phyloP scores from a whole-genome alignment of 225 moss, liverwort and hornwort genomes.

The Sphagnum tenellum region DNA sequence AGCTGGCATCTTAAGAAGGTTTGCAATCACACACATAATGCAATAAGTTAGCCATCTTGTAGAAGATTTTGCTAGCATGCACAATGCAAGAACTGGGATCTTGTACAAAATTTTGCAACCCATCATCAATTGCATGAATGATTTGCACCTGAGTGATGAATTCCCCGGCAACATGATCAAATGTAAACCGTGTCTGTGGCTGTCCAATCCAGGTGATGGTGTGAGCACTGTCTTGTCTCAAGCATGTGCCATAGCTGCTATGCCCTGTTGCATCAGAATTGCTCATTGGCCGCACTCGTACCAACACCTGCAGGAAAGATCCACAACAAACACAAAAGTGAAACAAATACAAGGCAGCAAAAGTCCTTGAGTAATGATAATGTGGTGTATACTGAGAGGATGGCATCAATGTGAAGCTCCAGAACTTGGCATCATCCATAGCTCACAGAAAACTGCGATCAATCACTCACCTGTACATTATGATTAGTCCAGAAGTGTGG shows the following conservation, averaged over 20 bases:
- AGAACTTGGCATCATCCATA: no score
- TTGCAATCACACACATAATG: not conserved
- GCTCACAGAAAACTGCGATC: no score
- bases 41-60: not conserved
- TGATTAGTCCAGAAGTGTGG: constrained; percentile 56
- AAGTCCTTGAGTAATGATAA: not conserved
- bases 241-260: constrained; percentile 24
- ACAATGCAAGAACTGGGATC: no score
- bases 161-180: constrained; percentile 63
- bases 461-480: constrained; percentile 43
- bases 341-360: not conserved
- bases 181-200: constrained; percentile 50
- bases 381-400: not conserved
- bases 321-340: not conserved
- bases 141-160: constrained; percentile 34
- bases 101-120: not conserved
- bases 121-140: not conserved
- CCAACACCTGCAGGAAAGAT: constrained; percentile 28
- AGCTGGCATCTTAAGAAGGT: not conserved
- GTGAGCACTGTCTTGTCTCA: constrained; percentile 45
- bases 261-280: constrained; percentile 22
- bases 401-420: no score
- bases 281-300: constrained; percentile 41
- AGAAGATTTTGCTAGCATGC: not conserved
- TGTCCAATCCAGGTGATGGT: constrained; percentile 52